Conservation (phyloP, 352 stramenopile species). For the Aphanomyces invadans region DNA sequence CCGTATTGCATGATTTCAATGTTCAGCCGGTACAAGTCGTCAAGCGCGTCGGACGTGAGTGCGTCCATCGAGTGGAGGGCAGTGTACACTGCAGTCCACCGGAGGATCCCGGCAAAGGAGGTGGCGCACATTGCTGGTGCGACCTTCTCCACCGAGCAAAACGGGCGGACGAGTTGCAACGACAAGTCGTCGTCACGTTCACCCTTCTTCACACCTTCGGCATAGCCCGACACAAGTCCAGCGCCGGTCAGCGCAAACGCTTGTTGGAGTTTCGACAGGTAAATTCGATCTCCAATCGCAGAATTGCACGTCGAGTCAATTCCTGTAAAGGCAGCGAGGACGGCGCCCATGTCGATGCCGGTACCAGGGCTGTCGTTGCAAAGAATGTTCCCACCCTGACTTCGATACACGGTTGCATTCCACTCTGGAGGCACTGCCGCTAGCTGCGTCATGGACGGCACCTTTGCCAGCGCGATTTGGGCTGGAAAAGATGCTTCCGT, state of each 20-base stretch:
- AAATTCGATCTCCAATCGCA: not conserved
- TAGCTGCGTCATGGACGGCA: not conserved
- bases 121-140: too few relatives aligned
- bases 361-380: not conserved
- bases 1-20: not conserved
- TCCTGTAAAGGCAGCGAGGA: not conserved
- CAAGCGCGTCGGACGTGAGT: not conserved
- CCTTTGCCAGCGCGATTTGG: not conserved
- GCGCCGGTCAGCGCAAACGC: too few relatives aligned
- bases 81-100: too few relatives aligned
- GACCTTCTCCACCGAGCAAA: too few relatives aligned
- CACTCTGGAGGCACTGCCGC: too few relatives aligned
- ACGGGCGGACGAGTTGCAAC: too few relatives aligned
- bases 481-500: too few relatives aligned
- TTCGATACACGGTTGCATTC: not conserved
- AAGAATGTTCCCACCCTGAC: not conserved
- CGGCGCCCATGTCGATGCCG: not conserved
- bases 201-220: too few relatives aligned
- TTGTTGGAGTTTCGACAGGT: too few relatives aligned
- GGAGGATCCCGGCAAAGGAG: too few relatives aligned
- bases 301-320: not conserved
- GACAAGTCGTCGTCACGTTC: too few relatives aligned
- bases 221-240: too few relatives aligned
- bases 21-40: not conserved
- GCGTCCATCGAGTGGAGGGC: not conserved